A percentile compares a stretch with the other conserved stretches of the same genome.
Evolutionary conservation across 2,329 filamentous ascomycete genomes (phyloP).

Genomic region (Xylaria sp.): DNA sequence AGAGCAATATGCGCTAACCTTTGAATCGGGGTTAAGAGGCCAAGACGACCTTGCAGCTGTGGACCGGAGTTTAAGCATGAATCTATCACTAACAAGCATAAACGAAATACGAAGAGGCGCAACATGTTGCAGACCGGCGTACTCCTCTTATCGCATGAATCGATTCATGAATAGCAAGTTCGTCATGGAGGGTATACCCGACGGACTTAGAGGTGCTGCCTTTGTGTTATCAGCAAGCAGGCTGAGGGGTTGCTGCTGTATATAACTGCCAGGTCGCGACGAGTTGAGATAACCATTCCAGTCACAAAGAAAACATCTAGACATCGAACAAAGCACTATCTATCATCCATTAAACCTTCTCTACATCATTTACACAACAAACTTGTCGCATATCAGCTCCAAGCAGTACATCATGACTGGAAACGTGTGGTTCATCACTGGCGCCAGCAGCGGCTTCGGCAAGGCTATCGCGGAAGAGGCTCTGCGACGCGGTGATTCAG

Average conservation of each 20-base stretch:
- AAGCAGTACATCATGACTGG: constrained; percentile 26
- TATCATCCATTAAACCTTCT: background rate
- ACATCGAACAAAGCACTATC: background rate
- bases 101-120: background rate
- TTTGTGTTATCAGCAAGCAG: background rate
- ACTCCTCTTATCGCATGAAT: background rate
- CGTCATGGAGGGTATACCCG: background rate
- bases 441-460: constrained; percentile 63
- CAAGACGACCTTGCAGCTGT: no score
- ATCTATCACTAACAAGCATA: background rate
- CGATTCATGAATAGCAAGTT: background rate
- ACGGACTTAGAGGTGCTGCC: background rate
- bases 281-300: background rate
- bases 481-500: constrained; percentile 58
- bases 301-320: constrained; percentile 5
- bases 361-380: background rate
- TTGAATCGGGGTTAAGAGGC: background rate
- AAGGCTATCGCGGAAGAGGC: constrained; percentile 56
- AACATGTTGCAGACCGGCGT: background rate
- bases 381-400: background rate
- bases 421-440: constrained; percentile 64
- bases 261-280: background rate
- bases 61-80: no score
- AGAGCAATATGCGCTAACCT: background rate
- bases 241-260: constrained; percentile 6